Evolutionary conservation across 768 basidiomycete genomes (phyloP).

Genomic region (Amylocystis lapponica): DNA sequence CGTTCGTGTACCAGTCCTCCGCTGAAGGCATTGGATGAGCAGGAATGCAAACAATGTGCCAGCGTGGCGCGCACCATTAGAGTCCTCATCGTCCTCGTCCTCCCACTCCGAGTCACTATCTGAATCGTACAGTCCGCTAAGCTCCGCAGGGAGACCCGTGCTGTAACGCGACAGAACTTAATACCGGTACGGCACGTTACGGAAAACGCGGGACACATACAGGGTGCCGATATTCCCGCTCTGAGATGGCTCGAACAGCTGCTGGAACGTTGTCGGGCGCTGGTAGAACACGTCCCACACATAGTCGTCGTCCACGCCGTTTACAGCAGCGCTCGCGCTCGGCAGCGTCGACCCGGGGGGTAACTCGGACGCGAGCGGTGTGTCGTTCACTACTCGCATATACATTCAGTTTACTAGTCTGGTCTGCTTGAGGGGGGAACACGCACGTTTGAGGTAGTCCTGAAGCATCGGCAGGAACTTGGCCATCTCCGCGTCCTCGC

Average conservation of each 20-base stretch:
- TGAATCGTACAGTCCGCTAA: conserved; percentile 46
- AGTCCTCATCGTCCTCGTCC: conserved; percentile 80
- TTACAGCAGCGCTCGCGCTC: background rate
- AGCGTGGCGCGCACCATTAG: conserved; percentile 50
- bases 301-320: conserved; percentile 49
- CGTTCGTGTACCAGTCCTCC: conserved; percentile 81
- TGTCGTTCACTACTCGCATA: conserved; percentile 25
- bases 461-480: conserved; percentile 75
- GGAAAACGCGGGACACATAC: conserved; percentile 34
- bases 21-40: conserved; percentile 32
- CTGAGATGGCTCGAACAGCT: conserved; percentile 46
- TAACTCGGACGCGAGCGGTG: conserved; percentile 12
- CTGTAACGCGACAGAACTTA: conserved; percentile 26
- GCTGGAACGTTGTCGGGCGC: conserved; percentile 49
- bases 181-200: background rate
- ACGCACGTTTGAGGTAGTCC: conserved; percentile 63
- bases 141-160: conserved; percentile 57
- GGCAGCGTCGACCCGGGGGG: conserved; percentile 5
- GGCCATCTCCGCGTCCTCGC: conserved; percentile 56
- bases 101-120: conserved; percentile 51
- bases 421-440: background rate
- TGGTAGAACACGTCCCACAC: conserved; percentile 86
- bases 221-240: conserved; percentile 55
- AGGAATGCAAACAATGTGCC: background rate
- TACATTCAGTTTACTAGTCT: no score